Percentiles rank a stretch among this genome's conserved stretches.
Evolutionary conservation across 2,329 filamentous ascomycete genomes (phyloP).

Genomic region (Capronia epimyces): DNA sequence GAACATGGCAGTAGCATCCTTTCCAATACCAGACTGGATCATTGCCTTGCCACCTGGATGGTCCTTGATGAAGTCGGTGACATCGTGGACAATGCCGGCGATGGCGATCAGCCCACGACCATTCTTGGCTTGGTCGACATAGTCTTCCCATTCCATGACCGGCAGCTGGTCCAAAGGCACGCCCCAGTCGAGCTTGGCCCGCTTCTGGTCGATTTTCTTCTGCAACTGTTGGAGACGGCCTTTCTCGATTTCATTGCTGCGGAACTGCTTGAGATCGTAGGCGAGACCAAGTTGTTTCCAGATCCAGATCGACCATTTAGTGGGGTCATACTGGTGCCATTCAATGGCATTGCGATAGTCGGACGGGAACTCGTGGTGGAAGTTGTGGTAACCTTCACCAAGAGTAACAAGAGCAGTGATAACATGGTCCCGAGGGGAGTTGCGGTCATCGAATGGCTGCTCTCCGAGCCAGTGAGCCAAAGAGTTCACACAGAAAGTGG

Average conservation of each 20-base stretch:
- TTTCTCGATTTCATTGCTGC: slow-evolving; percentile 87
- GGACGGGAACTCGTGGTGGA: slow-evolving; percentile 90
- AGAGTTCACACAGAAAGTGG: slow-evolving; percentile 89
- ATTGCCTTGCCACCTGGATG: slow-evolving; percentile 87
- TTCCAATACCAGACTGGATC: slow-evolving; percentile 74
- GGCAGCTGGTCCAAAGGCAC: slow-evolving; percentile 78
- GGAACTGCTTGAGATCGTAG: slow-evolving; percentile 85
- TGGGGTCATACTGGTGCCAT: slow-evolving; percentile 89
- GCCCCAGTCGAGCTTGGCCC: slow-evolving; percentile 77
- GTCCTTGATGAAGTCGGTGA: slow-evolving; percentile 77
- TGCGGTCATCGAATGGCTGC: slow-evolving; percentile 87
- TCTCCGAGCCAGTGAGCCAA: slow-evolving; percentile 87
- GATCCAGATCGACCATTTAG: slow-evolving; percentile 80
- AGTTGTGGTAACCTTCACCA: slow-evolving; percentile 89
- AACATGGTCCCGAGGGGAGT: slow-evolving; percentile 82
- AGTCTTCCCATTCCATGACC: slow-evolving; percentile 82
- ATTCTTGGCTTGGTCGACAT: slow-evolving; percentile 69
- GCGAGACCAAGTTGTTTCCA: slow-evolving; percentile 82
- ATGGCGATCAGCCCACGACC: slow-evolving; percentile 72
- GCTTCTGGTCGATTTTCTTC: slow-evolving; percentile 90
- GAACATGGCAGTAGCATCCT: slow-evolving; percentile 85
- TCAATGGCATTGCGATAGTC: slow-evolving; percentile 89
- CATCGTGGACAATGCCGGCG: slow-evolving; percentile 80
- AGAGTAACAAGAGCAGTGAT: slow-evolving; percentile 80
- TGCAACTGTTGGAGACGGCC: slow-evolving; percentile 80